phyloP scores from a whole-genome alignment of 768 basidiomycete genomes.

The Trichaptum fuscoviolaceum region DNA sequence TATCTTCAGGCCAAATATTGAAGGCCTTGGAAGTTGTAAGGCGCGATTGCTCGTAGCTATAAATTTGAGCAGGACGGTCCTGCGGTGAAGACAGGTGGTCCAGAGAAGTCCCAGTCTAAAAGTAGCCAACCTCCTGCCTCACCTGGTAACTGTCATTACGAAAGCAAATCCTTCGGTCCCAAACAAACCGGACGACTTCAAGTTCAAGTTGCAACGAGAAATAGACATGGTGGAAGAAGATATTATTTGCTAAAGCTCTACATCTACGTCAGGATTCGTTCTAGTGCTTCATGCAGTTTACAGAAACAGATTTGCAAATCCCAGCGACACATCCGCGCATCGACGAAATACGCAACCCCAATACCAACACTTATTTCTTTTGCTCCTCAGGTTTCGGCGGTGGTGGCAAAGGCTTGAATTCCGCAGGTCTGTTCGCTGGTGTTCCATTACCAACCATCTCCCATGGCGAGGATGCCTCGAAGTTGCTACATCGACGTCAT shows the following conservation, averaged over 20 bases:
- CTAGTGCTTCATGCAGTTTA: neutral
- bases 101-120: neutral
- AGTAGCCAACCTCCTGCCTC: neutral
- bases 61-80: neutral
- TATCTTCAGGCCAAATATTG: neutral
- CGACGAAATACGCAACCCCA: neutral
- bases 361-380: constrained; percentile 50
- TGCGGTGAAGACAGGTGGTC: constrained; percentile 1
- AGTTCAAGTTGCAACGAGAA: neutral
- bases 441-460: constrained; percentile 81
- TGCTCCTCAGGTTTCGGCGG: constrained; percentile 63
- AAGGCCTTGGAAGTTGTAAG: neutral
- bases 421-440: constrained; percentile 52
- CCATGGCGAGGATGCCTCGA: constrained; percentile 91
- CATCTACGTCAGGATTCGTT: neutral
- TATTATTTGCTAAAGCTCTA: neutral
- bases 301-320: neutral
- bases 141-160: constrained; percentile 1
- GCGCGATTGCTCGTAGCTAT: neutral
- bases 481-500: constrained; percentile 57
- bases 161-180: neutral
- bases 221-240: neutral
- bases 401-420: constrained; percentile 70
- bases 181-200: neutral
- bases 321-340: neutral